Percentiles rank a stretch among this genome's conserved stretches.
Conservation (phyloP, 2,329 filamentous ascomycete species). For the Microcyclospora tardicrescens region DNA sequence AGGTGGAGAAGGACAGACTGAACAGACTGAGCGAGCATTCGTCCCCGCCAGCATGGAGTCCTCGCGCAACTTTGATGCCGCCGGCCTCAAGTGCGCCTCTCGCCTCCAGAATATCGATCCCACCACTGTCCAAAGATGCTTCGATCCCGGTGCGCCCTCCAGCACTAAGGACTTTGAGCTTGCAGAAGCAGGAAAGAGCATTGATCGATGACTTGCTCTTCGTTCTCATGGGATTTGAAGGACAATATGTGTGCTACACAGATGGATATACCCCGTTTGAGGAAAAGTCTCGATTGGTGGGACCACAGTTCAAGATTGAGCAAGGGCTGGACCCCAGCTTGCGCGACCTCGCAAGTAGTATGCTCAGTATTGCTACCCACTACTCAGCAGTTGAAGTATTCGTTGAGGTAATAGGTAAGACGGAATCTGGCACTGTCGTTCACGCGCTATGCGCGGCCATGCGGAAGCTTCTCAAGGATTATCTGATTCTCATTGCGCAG, state of each 20-base stretch:
- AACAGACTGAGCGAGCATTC: neutral
- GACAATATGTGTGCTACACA: conserved; percentile 85
- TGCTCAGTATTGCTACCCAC: conserved; percentile 89
- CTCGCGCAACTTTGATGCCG: conserved; percentile 62
- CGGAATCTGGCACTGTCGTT: conserved; percentile 88
- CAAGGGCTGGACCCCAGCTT: conserved; percentile 82
- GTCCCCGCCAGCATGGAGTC: conserved; percentile 51
- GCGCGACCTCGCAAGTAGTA: conserved; percentile 71
- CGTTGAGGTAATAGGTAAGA: conserved; percentile 83
- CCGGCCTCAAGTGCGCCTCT: conserved; percentile 54
- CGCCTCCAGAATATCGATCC: conserved; percentile 51
- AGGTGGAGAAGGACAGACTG: conserved; percentile 18
- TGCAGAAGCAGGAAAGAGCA: conserved; percentile 73
- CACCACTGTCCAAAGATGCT: conserved; percentile 51
- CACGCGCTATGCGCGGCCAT: conserved; percentile 94
- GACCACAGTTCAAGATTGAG: conserved; percentile 66
- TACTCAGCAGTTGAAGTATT: conserved; percentile 86
- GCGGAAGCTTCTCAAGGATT: conserved; percentile 81
- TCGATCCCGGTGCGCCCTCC: conserved; percentile 56
- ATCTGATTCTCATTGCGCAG: conserved; percentile 82
- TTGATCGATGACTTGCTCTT: conserved; percentile 86
- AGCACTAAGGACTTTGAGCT: conserved; percentile 55
- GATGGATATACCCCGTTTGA: conserved; percentile 70
- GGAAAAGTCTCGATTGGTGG: conserved; percentile 76
- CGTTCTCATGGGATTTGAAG: conserved; percentile 96